Evolutionary conservation across 108 stramenopile genomes (phyloP), one percentile per base, ranked within the genome.

Genomic region (Nitzschia sp.): DNA sequence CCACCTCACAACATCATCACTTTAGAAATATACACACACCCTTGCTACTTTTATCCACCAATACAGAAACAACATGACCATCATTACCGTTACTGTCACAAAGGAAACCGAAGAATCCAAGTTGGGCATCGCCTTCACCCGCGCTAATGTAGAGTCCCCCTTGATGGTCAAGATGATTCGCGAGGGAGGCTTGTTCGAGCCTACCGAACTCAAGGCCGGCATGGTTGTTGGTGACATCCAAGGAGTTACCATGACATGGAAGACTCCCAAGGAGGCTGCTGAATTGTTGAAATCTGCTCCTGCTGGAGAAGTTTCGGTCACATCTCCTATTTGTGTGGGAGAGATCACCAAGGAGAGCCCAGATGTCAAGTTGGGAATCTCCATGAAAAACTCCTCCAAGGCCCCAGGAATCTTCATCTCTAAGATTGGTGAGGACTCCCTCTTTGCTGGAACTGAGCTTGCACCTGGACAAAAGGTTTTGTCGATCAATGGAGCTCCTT

Each of bases 191-290:
- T 25, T 76, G 3, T 76, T 76, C 39, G 63, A 37, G 17, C 22
- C 29, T 12, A 62, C 55, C 22, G 69, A 68, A 11, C 53, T 76
- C 10, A 39, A 21, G 17, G 53, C 68, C 15, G 75, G 75, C 10
- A 64, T 76, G 75, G 50, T 76, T 52, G 69, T 70, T 43, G 46
- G 26, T 43, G 53, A 43, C 9, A 53, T 67, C 9, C 41, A 34
- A 20, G 75, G 75, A 42, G 40, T 43, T 22, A 40, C 72, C 53
- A 63, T 76, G 61, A 54, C 59, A 37, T 67, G 75, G 46, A 70
- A 67, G 69, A 63, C 62, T 26, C 68, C 69, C 63, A 70, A 61
- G 63, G 69, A 76, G 22, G 67, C 67, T 14, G 75, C 75, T 19
- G 67, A 61, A 53, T 34, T 57, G 12, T 46, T 76, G 22, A 34